Conservation (phyloP, 768 basidiomycete species). For the Tylopilus balloui region DNA sequence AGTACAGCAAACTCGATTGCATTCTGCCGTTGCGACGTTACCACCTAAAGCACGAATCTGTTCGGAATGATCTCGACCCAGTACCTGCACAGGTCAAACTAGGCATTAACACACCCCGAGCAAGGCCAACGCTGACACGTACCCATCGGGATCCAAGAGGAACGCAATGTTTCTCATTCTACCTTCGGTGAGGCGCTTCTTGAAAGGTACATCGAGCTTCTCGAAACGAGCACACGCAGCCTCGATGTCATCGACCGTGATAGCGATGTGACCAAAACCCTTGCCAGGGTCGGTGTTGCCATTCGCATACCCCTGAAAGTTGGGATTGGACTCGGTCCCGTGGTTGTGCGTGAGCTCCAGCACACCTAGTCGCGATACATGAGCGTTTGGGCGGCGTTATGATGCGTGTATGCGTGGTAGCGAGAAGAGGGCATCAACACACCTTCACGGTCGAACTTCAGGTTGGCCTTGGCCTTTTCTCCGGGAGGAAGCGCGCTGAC, state of each 20-base stretch:
- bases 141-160: conserved; percentile 83
- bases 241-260: conserved; percentile 79
- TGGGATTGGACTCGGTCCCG: conserved; percentile 76
- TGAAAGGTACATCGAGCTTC: conserved; percentile 72
- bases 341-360: conserved; percentile 88
- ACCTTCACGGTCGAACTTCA: conserved; percentile 69
- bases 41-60: conserved; percentile 21
- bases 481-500: conserved; percentile 44
- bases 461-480: conserved; percentile 46
- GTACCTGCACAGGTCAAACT: conserved; percentile 38
- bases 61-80: conserved; percentile 56
- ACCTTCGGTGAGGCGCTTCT: conserved; percentile 83
- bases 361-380: conserved; percentile 44
- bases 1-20: background rate
- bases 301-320: conserved; percentile 76
- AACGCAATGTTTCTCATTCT: conserved; percentile 85
- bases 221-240: conserved; percentile 83
- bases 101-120: background rate
- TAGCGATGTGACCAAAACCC: conserved; percentile 84
- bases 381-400: background rate
- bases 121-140: conserved; percentile 6
- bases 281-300: conserved; percentile 83
- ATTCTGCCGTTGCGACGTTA: background rate
- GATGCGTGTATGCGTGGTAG: background rate
- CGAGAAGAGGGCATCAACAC: background rate